Base-by-base conservation (phyloP, 805 yeast species). In the Clavispora fructus region DNA sequence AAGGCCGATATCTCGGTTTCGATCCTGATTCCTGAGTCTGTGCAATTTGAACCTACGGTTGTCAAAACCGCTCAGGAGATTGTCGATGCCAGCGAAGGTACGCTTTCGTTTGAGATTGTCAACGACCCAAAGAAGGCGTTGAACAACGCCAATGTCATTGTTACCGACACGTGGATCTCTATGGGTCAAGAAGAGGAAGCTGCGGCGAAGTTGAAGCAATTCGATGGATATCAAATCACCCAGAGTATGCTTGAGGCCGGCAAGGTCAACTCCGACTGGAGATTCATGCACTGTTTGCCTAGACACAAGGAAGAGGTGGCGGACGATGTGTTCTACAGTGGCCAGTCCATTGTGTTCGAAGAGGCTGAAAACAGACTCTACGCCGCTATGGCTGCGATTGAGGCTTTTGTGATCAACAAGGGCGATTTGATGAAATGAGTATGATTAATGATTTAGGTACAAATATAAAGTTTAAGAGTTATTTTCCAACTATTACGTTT, bases 251-350 rank as follows among this genome's bases (percentile, higher is more conserved):
- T 86, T 25, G 45, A 59, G 11, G 60, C 69, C 12, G 87, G 87
- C 6, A 78, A 77, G 39, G 85, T 86, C 39, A 75, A 75, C 46
- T 43, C 71, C 14, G 68, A 78, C 61, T 92, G 92, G 87, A 88
- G 82, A 64, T 94, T 94, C 69, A 91, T 94, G 98, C 99, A 94
- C 65, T 94, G 99, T 67, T 75, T 94, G 56, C 99, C 99, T 53
- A 84, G 99, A 69, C 96, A 94, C 58, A 78, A 80, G 26, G 97
- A 91, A 65, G 99, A 94, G 68, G 99, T 94, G 32, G 78, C 82
- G 33, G 99, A 94, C 64, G 96, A 86, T 39, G 94, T 94, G 1
- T 94, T 94, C 63, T 92, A 92, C 69, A 73, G 90, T 44, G 81
- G 82, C 30, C 60, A 60, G 35, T 88, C 97, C 2, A 69, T 94